Conservation (phyloP, 164 flowering plant species). For the Platanus orientalis region DNA sequence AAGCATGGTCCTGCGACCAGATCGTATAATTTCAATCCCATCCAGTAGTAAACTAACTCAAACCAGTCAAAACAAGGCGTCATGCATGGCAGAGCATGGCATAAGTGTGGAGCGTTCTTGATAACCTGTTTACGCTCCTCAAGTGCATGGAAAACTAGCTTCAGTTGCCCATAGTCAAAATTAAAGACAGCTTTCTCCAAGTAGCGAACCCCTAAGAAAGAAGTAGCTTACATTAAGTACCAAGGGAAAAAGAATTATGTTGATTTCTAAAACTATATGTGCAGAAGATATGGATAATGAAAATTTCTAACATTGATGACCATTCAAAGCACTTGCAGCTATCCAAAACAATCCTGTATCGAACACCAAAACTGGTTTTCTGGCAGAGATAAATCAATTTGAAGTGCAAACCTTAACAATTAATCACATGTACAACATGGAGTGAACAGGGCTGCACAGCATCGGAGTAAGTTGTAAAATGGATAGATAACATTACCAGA, state of each 20-base stretch:
- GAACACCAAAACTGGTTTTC: not conserved
- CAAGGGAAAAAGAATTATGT: not conserved
- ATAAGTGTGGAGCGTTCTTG: constrained; percentile 92
- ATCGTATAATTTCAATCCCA: constrained; percentile 92
- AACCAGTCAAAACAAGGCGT: constrained; percentile 98
- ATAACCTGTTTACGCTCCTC: constrained; percentile 98
- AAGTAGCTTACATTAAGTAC: not conserved
- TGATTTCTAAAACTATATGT: too few species aligned
- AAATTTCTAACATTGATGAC: not conserved
- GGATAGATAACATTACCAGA: not conserved
- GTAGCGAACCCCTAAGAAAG: constrained; percentile 82
- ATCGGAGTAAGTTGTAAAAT: not conserved
- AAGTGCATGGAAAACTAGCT: constrained; percentile 95
- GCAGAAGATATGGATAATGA: not conserved
- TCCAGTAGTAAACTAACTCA: constrained; percentile 88
- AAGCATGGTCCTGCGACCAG: constrained; percentile 78
- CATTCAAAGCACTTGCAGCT: not conserved
- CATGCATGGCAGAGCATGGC: constrained; percentile 98
- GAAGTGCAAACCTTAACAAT: not conserved
- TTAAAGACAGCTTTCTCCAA: constrained; percentile 97
- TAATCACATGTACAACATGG: too few species aligned
- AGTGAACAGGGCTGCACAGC: too few species aligned
- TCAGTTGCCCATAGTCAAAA: constrained; percentile 93
- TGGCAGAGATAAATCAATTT: not conserved
- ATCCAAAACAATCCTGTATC: not conserved